Percentiles rank a stretch among this genome's conserved stretches.
Conservation (phyloP, 768 basidiomycete genomes). For the Leccinum aurantiacum region DNA sequence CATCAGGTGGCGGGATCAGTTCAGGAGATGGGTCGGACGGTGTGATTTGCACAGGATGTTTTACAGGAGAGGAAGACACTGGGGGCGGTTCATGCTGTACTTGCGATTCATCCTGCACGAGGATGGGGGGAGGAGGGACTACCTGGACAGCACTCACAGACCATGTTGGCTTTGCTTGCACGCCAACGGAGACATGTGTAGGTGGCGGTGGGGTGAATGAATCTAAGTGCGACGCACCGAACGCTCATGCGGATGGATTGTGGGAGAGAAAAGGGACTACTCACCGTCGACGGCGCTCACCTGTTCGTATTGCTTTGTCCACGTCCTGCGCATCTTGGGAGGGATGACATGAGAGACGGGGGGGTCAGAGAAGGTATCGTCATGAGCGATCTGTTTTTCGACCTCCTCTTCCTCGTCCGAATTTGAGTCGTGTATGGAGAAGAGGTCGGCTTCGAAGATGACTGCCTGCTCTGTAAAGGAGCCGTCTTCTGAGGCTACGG, state of each 20-base stretch:
- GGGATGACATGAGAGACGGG: slow-evolving; percentile 45
- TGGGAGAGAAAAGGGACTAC: slow-evolving; percentile 17
- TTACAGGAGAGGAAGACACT: slow-evolving; percentile 14
- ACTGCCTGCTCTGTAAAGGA: slow-evolving; percentile 56
- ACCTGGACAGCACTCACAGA: slow-evolving; percentile 42
- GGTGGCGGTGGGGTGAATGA: slow-evolving; percentile 20
- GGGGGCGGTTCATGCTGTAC: slow-evolving; percentile 5
- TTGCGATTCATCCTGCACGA: slow-evolving; percentile 13
- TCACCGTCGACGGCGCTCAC: slow-evolving; percentile 40
- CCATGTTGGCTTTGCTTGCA: slow-evolving; percentile 43
- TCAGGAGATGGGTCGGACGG: slow-evolving; percentile 13
- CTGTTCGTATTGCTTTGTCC: slow-evolving; percentile 52
- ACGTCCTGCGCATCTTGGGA: slow-evolving; percentile 64
- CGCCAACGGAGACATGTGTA: slow-evolving; percentile 42
- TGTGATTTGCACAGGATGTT: slow-evolving; percentile 9
- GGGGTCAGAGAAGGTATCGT: slow-evolving; percentile 39
- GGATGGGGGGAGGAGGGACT: slow-evolving; percentile 19
- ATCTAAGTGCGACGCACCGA: slow-evolving; percentile 33
- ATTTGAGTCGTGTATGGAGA: slow-evolving; percentile 27
- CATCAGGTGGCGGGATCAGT: slow-evolving; percentile 16
- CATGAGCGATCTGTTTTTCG: slow-evolving; percentile 39
- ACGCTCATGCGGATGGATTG: slow-evolving; percentile 22
- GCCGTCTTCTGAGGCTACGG: slow-evolving; percentile 53
- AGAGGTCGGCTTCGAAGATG: slow-evolving; percentile 55
- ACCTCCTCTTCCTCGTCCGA: slow-evolving; percentile 42